Conservation (phyloP, 23 red algal species). For the Chondrus crispus region DNA sequence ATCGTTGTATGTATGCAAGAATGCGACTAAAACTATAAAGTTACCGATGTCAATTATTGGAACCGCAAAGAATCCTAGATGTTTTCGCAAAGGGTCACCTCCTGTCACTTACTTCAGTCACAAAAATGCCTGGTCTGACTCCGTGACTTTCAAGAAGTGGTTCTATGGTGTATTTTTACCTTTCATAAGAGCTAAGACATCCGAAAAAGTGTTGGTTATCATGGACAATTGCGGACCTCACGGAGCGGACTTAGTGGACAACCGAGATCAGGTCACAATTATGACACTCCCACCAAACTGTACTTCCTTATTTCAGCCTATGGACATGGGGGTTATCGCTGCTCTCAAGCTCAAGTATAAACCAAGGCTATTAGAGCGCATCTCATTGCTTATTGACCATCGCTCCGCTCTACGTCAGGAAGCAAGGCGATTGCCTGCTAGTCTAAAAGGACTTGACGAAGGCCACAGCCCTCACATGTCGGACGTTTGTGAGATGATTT, state of each 20-base stretch:
- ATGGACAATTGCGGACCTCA: constrained; percentile 22
- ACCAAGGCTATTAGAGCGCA: too few species aligned
- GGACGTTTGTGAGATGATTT: too few species aligned
- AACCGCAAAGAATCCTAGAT: background rate
- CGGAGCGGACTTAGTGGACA: background rate
- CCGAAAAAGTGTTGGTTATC: background rate
- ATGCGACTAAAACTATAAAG: background rate
- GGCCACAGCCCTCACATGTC: too few species aligned
- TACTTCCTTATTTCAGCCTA: too few species aligned
- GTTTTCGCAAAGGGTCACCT: background rate
- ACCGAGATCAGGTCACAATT: background rate
- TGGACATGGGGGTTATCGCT: too few species aligned
- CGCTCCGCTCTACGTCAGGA: too few species aligned
- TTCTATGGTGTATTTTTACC: constrained; percentile 5
- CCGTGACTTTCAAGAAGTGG: background rate
- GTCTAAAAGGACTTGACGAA: too few species aligned
- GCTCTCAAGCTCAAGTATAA: too few species aligned
- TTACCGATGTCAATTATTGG: constrained; percentile 21
- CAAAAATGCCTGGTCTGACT: background rate
- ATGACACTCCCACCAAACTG: background rate
- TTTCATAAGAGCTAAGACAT: background rate
- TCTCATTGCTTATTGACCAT: too few species aligned
- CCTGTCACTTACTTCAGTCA: background rate
- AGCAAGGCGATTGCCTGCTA: too few species aligned
- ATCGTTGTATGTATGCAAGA: background rate